A percentile compares a stretch with the other conserved stretches of the same genome.
These are phyloP conservation scores for Psilocybe sp. DNA, from an alignment of 768 basidiomycete genomes.

Conservation along the genomic window DNA sequence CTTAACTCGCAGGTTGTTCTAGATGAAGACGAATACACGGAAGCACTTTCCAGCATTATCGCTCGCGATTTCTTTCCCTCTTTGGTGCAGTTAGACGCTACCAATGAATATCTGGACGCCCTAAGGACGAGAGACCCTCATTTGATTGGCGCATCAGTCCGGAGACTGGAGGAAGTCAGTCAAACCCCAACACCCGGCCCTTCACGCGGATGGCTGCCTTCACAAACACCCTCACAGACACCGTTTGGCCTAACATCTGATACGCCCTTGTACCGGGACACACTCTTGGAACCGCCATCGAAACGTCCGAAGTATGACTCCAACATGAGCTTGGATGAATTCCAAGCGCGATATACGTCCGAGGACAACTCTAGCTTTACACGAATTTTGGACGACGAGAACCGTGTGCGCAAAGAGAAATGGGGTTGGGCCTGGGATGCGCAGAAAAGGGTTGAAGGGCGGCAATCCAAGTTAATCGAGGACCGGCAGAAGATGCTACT, in stretches of 20 bases:
- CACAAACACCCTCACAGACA: conserved; percentile 57
- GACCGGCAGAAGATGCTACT: conserved; percentile 69
- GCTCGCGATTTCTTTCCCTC: conserved; percentile 98
- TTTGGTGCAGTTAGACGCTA: conserved; percentile 83
- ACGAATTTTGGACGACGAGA: conserved; percentile 88
- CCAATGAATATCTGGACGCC: conserved; percentile 83
- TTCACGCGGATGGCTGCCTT: conserved; percentile 22
- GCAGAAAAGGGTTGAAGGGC: conserved; percentile 73
- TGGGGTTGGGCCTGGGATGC: conserved; percentile 96
- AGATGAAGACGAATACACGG: conserved; percentile 95
- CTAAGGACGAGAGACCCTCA: conserved; percentile 71
- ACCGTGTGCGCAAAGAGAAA: conserved; percentile 72
- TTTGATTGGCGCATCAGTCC: conserved; percentile 75
- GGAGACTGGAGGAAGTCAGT: conserved; percentile 61
- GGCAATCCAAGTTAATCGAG: conserved; percentile 63
- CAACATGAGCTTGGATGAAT: conserved; percentile 71
- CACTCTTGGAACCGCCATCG: conserved; percentile 35
- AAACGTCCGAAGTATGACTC: conserved; percentile 63
- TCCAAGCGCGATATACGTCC: conserved; percentile 91
- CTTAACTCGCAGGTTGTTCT: conserved; percentile 71
- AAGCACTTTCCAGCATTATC: conserved; percentile 87
- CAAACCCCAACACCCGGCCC: conserved; percentile 43
- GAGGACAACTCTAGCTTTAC: conserved; percentile 98
- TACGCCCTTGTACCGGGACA: conserved; percentile 52
- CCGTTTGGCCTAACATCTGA: conserved; percentile 62